Base-by-base conservation (phyloP, 1,284 basidiomycete species). In the Marasmius oreades region DNA sequence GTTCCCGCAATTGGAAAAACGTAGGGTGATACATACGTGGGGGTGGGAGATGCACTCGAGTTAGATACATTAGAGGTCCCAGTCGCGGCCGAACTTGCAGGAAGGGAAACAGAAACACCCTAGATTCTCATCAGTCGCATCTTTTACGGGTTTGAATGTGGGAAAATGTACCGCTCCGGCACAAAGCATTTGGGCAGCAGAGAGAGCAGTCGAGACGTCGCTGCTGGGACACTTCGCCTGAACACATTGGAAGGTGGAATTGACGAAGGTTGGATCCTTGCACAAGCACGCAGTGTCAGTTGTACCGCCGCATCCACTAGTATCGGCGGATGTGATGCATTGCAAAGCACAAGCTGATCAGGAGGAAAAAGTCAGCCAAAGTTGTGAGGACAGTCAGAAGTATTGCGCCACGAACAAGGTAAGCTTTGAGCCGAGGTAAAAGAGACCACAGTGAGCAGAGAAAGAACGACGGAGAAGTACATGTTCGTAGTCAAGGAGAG, bases 251-350 rank as follows among this genome's bases (percentile, higher is more conserved):
- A 45, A 26, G 31, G 45, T 47, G 31, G 3, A 11, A 8, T 37
- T 22, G 45, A 55, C 20, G 20, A 55, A 50, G 8, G 22, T 23
- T 11, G 50, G 31, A 20, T 39, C 39, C 20, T 47, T 11, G 44
- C 53, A 55, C n/a, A 55, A 36, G 24, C 53, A 55, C 16, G 11
- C 20, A 26, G 36, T 48, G 18, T 55, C 53, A 5, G 24, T 45
- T 18, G 12, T 1, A 10, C n/a, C 28, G 10, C 5, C 33, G 26
- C 53, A 55, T 14, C 45, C 18, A 18, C 16, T 31, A n/a, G 47
- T 31, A 20, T 50, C 14, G 10, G 47, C 47, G 16, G 26, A 3
- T 4, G 14, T 33, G 47, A 50, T 33, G 16, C 47, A 50, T 2
- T 24, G 5, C n/a, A 50, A 50, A 50, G 47, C 47, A 50, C 47